Conservation (phyloP, 352 stramenopile species). For the Globisporangium radiosum region DNA sequence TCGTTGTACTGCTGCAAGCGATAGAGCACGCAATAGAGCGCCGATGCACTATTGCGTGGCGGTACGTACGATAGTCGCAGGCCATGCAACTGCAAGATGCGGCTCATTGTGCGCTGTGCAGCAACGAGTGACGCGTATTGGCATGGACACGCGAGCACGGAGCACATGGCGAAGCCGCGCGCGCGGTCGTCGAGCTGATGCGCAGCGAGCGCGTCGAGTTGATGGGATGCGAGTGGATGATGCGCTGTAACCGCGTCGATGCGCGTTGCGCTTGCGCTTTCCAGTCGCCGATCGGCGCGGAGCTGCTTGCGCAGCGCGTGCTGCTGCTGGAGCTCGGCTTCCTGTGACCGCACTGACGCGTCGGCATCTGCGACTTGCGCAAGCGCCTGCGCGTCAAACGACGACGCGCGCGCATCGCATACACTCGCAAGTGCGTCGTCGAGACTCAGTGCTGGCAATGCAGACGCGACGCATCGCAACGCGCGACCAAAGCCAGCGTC, state of each 20-base stretch:
- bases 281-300: constrained; percentile 5
- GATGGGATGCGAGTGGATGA: constrained; percentile 1
- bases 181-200: constrained; percentile 67
- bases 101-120: constrained; percentile 49
- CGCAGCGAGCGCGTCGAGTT: constrained; percentile 50
- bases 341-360: constrained; percentile 10
- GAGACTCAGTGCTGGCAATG: constrained; percentile 42
- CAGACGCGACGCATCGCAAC: too few relatives aligned
- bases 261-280: too few relatives aligned
- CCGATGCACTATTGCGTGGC: constrained; percentile 26
- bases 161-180: constrained; percentile 64
- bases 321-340: constrained; percentile 23
- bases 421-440: constrained; percentile 22
- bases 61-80: constrained; percentile 43
- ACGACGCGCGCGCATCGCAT: constrained; percentile 9
- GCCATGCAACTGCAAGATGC: constrained; percentile 48
- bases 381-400: constrained; percentile 7
- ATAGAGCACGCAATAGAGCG: constrained; percentile 58
- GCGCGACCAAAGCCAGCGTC: constrained; percentile 45
- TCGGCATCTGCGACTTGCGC: constrained; percentile 11
- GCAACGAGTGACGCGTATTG: constrained; percentile 55
- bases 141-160: constrained; percentile 62
- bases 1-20: constrained; percentile 69
- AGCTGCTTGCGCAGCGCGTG: constrained; percentile 10
- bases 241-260: too few relatives aligned